Evolutionary conservation across 2,329 filamentous ascomycete species (phyloP), one percentile per base, ranked within the genome.

Genomic region (Xylariaceae sp.): DNA sequence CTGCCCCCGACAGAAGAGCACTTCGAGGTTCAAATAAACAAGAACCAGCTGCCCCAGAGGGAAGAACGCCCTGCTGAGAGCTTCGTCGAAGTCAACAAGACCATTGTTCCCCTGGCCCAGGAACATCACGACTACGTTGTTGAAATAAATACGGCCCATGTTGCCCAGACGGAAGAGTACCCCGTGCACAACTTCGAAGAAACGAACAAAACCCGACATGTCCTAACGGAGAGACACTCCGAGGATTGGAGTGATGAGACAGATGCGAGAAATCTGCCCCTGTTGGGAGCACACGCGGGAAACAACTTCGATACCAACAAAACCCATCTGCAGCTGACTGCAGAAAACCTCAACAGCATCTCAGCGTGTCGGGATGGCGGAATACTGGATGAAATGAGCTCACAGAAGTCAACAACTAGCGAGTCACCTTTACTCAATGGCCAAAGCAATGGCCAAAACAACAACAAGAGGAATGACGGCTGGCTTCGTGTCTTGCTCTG

Each of bases 401-500:
- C 35, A 9, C 59, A 56, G 48, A 66, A 66, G 34, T 55, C 62
- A 55, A 59, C 56, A 11, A 47, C 62, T 34, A 57, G 58, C 55
- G 60, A 64, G 54, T 61, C 54, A 23, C 55, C 56, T 63, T 45
- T 53, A 62, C 15, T 51, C 66, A 11, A 2, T 60, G 59, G 39
- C 45, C 59, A 37, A 58, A 55, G 13, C 56, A 23, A 9, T 42
- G 8, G 37, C 37, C 37, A 42, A 4, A 30, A 30, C 37, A 9
- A 9, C 34, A 48, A 54, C 7, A 56, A 56, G 15, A 55, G 55
- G 8, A 51, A 55, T 15, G 39, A 55, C n/a, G 56, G 58, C 39
- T 70, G 75, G 76, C 63, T 77, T 17, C 62, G 63, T 35, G 64
- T 69, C 8, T 73, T 76, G 56, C 64, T 76, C 52, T 68, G 64